These are phyloP conservation scores for Neoboletus subvelutipes DNA, from an alignment of 768 basidiomycete genomes.

Conservation along the genomic window DNA sequence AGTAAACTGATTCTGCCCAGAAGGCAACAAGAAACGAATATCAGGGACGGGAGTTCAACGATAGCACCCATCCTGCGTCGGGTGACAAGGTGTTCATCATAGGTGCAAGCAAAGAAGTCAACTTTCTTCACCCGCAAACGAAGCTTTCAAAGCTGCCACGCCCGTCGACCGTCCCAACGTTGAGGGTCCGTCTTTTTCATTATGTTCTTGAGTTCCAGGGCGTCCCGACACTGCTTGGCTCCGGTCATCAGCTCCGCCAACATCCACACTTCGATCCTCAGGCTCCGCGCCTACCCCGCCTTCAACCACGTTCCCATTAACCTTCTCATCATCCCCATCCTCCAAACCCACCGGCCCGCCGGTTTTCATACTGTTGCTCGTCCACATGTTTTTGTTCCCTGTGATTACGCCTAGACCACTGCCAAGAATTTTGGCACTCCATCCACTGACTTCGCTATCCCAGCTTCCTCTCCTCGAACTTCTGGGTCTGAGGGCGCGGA, in stretches of 20 bases:
- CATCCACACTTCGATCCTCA: constrained; percentile 9
- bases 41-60: not conserved
- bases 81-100: not conserved
- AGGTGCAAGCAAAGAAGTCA: constrained; percentile 1
- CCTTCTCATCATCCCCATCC: constrained; percentile 36
- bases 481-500: constrained; percentile 83
- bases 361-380: constrained; percentile 58
- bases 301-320: constrained; percentile 17
- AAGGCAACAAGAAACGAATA: constrained; percentile 9
- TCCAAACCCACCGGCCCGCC: constrained; percentile 53
- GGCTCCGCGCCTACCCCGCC: constrained; percentile 10
- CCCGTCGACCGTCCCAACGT: constrained; percentile 32
- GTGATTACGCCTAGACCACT: constrained; percentile 44
- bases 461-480: constrained; percentile 87
- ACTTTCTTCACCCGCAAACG: not conserved
- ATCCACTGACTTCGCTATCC: constrained; percentile 87
- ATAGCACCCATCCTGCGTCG: not conserved
- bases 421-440: constrained; percentile 71
- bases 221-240: constrained; percentile 6
- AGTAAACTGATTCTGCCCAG: constrained; percentile 5
- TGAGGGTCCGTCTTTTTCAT: constrained; percentile 21
- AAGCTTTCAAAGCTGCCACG: constrained; percentile 13
- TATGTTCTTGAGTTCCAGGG: constrained; percentile 4
- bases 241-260: constrained; percentile 4
- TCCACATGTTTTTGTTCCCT: constrained; percentile 60